Conservation (phyloP, 345 rosid species). For the Eucalyptus curtisii region DNA sequence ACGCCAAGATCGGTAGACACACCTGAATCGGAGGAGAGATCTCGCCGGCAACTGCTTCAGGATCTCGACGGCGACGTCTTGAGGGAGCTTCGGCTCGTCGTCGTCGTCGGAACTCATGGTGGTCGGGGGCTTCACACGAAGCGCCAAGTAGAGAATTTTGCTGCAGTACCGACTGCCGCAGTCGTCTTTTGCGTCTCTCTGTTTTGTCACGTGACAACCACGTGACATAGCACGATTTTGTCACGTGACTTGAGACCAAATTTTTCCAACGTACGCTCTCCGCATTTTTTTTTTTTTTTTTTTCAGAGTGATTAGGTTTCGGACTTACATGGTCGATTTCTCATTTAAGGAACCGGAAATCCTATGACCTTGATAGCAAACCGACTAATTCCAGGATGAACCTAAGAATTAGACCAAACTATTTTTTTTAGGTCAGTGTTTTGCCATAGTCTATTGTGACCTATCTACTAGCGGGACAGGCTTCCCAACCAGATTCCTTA, state of each 20-base stretch:
- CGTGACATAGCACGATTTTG: not conserved
- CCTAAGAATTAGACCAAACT: too few relatives aligned
- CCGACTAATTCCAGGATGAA: accelerated
- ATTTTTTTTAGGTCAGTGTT: too few relatives aligned
- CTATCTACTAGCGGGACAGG: accelerated
- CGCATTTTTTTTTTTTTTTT: too few relatives aligned
- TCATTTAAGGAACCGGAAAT: not conserved
- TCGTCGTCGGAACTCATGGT: too few relatives aligned
- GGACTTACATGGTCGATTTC: not conserved
- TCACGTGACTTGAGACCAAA: not conserved
- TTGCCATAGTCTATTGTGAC: too few relatives aligned
- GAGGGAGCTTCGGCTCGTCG: not conserved
- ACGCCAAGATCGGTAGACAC: not conserved
- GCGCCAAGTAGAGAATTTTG: not conserved
- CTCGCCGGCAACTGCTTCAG: not conserved
- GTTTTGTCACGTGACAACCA: not conserved
- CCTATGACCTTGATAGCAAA: not conserved
- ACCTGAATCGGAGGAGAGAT: not conserved
- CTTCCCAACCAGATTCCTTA: too few relatives aligned
- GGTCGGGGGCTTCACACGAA: not conserved
- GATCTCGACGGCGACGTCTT: not conserved
- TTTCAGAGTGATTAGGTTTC: too few relatives aligned
- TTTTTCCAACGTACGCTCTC: not conserved
- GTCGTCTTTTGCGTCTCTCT: not conserved
- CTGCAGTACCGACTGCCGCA: not conserved